phyloP scores from a whole-genome alignment of 1,139 yeast species.

The Hansenula sp. region DNA sequence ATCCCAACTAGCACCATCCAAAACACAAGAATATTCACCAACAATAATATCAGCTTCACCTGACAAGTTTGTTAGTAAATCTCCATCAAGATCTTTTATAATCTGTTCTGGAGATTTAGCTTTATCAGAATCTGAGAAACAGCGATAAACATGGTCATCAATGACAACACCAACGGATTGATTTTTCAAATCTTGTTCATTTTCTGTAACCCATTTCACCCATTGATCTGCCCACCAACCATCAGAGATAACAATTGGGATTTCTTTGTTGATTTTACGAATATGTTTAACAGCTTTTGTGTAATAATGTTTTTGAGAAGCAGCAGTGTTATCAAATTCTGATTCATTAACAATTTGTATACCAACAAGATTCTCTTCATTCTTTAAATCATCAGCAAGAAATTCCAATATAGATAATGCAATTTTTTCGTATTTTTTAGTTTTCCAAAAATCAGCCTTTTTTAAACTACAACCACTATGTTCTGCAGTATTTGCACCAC shows the following conservation, averaged over 20 bases:
- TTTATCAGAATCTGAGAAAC: slow-evolving; percentile 76
- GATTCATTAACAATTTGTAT: slow-evolving; percentile 86
- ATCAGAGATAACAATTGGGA: slow-evolving; percentile 83
- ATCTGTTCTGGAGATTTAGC: slow-evolving; percentile 60
- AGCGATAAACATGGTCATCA: slow-evolving; percentile 84
- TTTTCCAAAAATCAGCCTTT: slow-evolving; percentile 61
- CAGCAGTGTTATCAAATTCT: slow-evolving; percentile 50
- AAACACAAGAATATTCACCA: slow-evolving; percentile 89
- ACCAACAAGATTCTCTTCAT: slow-evolving; percentile 68
- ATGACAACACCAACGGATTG: slow-evolving; percentile 57
- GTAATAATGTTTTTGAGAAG: slow-evolving; percentile 58
- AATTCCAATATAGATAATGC: slow-evolving; percentile 52
- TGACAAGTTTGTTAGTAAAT: slow-evolving; percentile 48
- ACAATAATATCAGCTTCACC: slow-evolving; percentile 66
- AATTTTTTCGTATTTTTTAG: slow-evolving; percentile 37
- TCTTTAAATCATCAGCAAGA: slow-evolving; percentile 55
- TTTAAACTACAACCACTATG: slow-evolving; percentile 73
- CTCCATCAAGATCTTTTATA: slow-evolving; percentile 48
- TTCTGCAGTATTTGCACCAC: slow-evolving; percentile 82
- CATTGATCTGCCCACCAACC: slow-evolving; percentile 91
- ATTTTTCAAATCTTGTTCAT: slow-evolving; percentile 30
- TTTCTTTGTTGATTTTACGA: slow-evolving; percentile 44
- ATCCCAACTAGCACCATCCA: slow-evolving; percentile 74
- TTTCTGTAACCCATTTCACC: slow-evolving; percentile 61
- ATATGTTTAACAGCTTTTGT: slow-evolving; percentile 61